Base-by-base conservation (phyloP, 176 grass and related monocot species). In the Miscanthus lutarioriparius region DNA sequence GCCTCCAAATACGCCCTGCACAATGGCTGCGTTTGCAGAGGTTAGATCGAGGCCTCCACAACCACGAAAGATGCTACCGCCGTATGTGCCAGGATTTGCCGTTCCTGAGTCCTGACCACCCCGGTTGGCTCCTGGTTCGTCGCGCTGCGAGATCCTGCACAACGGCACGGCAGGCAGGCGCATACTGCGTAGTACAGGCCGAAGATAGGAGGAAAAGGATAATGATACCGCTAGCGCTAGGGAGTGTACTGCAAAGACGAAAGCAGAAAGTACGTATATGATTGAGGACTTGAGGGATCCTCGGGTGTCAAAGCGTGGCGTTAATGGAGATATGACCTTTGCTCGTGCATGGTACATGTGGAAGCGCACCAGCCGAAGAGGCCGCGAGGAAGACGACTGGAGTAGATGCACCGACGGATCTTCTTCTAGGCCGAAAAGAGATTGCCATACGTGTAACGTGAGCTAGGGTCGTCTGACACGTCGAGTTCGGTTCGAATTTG, bases 261-360 rank as follows among this genome's bases (percentile, higher is more conserved):
- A 66, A 74, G 78, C 5, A 12, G 51, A 51, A 22, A 39, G 39
- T 22, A 15, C 45, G 7, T 58, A 22, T 5, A 22, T 5, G 16
- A 53, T 54, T 22, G 51, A 56, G 33, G 33, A 35, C 3, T 56
- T 20, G 15, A 45, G 27, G 86, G 73, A 39, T 28, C 72, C 32
- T 17, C 77, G 5, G 8, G 7, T 32, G 43, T 23, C 32, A 82
- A 56, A 79, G n/a, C 17, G 49, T 53, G 49, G 49, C 6, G 49
- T 19, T 53, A 74, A 77, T 36, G 35, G 35, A 36, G 35, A 6
- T 4, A 5, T 5, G 30, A 80, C 28, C 47, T 38, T 59, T 58
- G 19, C 45, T 17, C 1, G 28, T 17, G 82, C 65, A 82, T 41
- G 58, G 78, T 47, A 82, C 86, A 85, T 35, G 82, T 88, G 77